These are phyloP conservation scores for Fonsecaea pugnacius DNA, from an alignment of 2,329 filamentous ascomycete species.

Conservation along the genomic window DNA sequence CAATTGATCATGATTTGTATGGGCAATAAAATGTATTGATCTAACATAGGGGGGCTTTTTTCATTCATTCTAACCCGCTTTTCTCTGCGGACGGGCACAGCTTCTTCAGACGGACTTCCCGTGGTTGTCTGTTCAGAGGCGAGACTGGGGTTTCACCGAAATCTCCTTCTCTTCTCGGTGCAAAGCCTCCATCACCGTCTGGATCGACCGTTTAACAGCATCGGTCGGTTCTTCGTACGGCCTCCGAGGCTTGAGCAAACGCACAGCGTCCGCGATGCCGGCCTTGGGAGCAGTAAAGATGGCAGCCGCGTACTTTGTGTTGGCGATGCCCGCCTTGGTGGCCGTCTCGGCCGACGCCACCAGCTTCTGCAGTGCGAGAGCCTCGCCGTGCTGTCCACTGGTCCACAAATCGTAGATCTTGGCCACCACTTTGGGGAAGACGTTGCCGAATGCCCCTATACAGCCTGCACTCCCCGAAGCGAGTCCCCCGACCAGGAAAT, in stretches of 20 bases:
- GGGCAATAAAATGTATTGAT: too few species aligned
- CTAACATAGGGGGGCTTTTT: background rate
- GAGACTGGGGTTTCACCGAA: background rate
- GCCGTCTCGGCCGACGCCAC: constrained; percentile 68
- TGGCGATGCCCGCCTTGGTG: constrained; percentile 68
- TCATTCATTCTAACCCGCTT: background rate
- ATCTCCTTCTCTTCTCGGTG: constrained; percentile 6
- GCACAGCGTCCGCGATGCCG: constrained; percentile 63
- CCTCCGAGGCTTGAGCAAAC: constrained; percentile 60
- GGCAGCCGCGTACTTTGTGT: constrained; percentile 69
- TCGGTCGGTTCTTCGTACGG: constrained; percentile 62
- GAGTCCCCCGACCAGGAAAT: constrained; percentile 66
- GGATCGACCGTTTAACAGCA: constrained; percentile 50
- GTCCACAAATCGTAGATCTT: constrained; percentile 65
- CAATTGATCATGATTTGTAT: background rate
- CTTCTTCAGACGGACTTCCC: background rate
- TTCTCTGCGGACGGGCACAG: background rate
- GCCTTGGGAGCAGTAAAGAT: constrained; percentile 63
- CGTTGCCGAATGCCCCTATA: constrained; percentile 62
- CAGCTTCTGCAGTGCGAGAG: constrained; percentile 63
- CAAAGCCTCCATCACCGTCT: constrained; percentile 40
- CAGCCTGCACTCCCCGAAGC: constrained; percentile 59
- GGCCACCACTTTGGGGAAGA: constrained; percentile 60
- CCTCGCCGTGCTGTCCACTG: constrained; percentile 61
- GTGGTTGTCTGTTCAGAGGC: background rate